Evolutionary conservation across 2,329 filamentous ascomycete species (phyloP), one percentile per base, ranked within the genome.

Genomic region (Apiospora saccharicola): DNA sequence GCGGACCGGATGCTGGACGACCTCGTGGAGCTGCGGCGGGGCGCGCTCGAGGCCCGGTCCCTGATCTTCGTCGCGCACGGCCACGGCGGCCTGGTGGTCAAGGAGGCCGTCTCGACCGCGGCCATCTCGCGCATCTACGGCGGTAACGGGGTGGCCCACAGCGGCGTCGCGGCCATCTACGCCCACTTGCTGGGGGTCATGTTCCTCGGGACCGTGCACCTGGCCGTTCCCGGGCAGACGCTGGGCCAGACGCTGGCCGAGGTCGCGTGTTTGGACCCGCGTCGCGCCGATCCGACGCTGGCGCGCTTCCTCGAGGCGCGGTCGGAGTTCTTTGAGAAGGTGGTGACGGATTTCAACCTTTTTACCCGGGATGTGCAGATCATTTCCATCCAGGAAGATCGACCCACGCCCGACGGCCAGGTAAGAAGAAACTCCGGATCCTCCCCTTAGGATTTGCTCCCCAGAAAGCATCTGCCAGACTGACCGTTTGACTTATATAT

Each of bases 51-150:
- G n/a, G n/a, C n/a, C 16, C 70, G 34, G 37, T 44, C 67, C 22
- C 47, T 72, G 24, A 68, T 72, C n/a, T 72, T 72, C 69, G 34
- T 71, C 5, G 61, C 44, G 22, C 71, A 72, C 37, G 71, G 71
- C 41, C 37, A 71, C 12, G 71, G 71, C 26, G 71, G 71, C 24
- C n/a, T 69, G 19, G 51, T 72, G 14, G 41, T 72, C 49, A 72
- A 72, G 26, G 71, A 72, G 26, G 71, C 69, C 19, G 24, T 72
- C 1, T 24, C 19, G 3, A 44, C 69, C 22, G 37, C 71, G 22
- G 71, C 71, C 41, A 34, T 69, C 30, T 71, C 69, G 26, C 57
- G 57, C 19, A 44, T 72, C 19, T 72, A 57, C 51, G 71, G 61
- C 10, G 71, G 61, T 4, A 71, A 68, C 12, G 46, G 61, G 3